phyloP scores from a whole-genome alignment of 306 rosid genomes.

The Glycine tomentella region DNA sequence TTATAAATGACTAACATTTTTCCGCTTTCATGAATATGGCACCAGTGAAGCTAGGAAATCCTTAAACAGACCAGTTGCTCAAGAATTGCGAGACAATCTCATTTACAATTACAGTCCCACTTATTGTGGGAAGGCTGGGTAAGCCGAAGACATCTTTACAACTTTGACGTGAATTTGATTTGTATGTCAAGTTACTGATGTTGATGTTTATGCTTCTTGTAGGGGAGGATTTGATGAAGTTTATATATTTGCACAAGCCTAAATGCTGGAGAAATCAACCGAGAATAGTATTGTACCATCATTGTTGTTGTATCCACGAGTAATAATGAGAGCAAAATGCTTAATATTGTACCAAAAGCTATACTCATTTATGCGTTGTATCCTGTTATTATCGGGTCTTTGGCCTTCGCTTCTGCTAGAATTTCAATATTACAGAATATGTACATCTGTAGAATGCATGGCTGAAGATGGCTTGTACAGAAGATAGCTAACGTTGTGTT shows the following conservation, averaged over 20 bases:
- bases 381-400: no score
- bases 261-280: constrained; percentile 34
- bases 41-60: constrained; percentile 97
- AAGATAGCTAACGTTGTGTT: background rate
- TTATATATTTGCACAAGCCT: constrained; percentile 62
- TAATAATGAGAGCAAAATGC: background rate
- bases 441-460: background rate
- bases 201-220: constrained; percentile 37
- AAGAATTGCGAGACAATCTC: constrained; percentile 70
- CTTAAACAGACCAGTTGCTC: constrained; percentile 65
- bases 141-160: constrained; percentile 37
- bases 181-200: constrained; percentile 20
- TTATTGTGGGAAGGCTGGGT: constrained; percentile 87
- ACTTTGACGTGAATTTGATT: background rate
- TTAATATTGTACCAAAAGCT: background rate
- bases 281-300: background rate
- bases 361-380: background rate
- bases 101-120: constrained; percentile 89
- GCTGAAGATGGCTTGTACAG: background rate
- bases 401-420: no score
- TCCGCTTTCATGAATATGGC: constrained; percentile 2
- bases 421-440: no score
- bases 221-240: constrained; percentile 93
- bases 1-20: no score
- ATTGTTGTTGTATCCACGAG: background rate